These are phyloP conservation scores for Debaryomyces tyrocola DNA, from an alignment of 805 yeast species.

Conservation along the genomic window DNA sequence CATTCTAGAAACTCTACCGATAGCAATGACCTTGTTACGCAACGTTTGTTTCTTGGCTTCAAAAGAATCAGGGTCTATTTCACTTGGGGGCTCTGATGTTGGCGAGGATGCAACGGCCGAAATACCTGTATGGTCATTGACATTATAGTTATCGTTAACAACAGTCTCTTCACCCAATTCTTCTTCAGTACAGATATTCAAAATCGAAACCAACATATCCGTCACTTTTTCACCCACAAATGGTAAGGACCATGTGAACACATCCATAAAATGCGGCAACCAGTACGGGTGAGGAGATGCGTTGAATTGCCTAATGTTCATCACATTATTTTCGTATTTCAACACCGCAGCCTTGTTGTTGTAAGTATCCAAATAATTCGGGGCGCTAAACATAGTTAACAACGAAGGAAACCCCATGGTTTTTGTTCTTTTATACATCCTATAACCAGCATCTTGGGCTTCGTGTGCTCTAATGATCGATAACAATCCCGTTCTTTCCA, in stretches of 20 bases:
- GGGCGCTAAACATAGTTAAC: conserved; percentile 91
- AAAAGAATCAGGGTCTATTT: conserved; percentile 17
- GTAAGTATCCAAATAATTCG: conserved; percentile 88
- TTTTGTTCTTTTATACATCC: conserved; percentile 86
- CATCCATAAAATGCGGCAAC: conserved; percentile 96
- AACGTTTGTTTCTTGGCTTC: conserved; percentile 51
- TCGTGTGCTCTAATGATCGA: conserved; percentile 95
- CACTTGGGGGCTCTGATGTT: conserved; percentile 8
- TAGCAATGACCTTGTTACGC: conserved; percentile 87
- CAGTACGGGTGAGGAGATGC: conserved; percentile 94
- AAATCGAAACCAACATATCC: conserved; percentile 85
- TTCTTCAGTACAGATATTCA: conserved; percentile 94
- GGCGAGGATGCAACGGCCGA: conserved; percentile 1
- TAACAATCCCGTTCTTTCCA: conserved; percentile 73
- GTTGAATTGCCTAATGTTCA: conserved; percentile 95
- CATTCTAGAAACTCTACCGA: conserved; percentile 95
- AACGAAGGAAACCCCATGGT: conserved; percentile 87
- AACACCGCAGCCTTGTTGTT: conserved; percentile 94
- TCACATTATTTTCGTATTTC: conserved; percentile 85
- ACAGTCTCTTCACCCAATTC: conserved; percentile 80
- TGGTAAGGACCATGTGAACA: conserved; percentile 95
- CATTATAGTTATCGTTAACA: conserved; percentile 38
- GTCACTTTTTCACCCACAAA: conserved; percentile 96
- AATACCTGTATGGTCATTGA: conserved; percentile 11
- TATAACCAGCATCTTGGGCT: conserved; percentile 95